Base-by-base conservation (phyloP, 768 basidiomycete genomes). In the Boletus coccyginus region DNA sequence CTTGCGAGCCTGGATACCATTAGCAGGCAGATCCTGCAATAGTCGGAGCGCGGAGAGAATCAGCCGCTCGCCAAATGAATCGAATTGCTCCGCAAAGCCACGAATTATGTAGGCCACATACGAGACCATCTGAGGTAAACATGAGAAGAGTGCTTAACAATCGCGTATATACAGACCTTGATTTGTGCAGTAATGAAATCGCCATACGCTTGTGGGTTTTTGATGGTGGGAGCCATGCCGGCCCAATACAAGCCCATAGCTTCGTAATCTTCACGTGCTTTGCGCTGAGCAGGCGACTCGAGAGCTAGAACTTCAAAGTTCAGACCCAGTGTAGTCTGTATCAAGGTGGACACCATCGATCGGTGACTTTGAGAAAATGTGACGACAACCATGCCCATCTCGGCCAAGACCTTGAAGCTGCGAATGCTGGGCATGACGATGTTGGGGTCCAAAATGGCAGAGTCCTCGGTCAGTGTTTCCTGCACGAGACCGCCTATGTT, bases 331-430 rank as follows among this genome's bases (percentile, higher is more conserved):
- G 88, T 89, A 16, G 82, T 78, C 64, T 86, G 81, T 56, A 96
- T 81, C 16, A 84, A 78, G 3, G 85, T 76, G 14, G 80, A 74
- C 49, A 92, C 85, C 57, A 89, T 70, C 9, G 77, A 73, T 43
- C 87, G 82, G 62, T 92, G 88, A 39, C 84, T 81, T 72, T 98
- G 96, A 58, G 90, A 87, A 73, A 97, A 89, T 29, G 94, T 84
- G 31, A 94, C 90, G 68, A 96, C 85, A 13, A 92, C 86, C 77
- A 95, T 88, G 7, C 91, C 91, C 79, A 96, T 89, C 74, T 99
- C 97, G 14, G 91, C 87, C 12, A 98, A 76, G 11, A 97, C 90
- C 72, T 97, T 98, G 79, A 97, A 94, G 68, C 93, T 95, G 55
- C 85, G 83, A 52, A 87, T 82, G 46, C 88, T 86, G 9, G 85